A percentile compares a stretch with the other conserved stretches of the same genome.
Conservation (phyloP, 2,329 filamentous ascomycete genomes). For the Ceratocystis eucalypticola region DNA sequence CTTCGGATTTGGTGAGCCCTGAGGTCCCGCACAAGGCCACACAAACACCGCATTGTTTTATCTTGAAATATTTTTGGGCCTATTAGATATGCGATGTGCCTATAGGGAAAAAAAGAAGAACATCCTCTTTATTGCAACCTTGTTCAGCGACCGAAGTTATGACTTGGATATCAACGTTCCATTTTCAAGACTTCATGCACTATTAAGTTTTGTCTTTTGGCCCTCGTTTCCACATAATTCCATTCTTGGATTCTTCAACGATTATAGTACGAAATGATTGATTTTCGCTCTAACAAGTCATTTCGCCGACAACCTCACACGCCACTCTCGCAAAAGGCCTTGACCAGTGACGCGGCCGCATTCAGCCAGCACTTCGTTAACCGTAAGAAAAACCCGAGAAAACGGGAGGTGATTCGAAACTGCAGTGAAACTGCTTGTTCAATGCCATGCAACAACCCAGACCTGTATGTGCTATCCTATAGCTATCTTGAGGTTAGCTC, state of each 20-base stretch:
- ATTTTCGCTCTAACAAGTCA: not conserved
- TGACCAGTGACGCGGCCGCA: not conserved
- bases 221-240: not conserved
- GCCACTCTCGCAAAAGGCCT: not conserved
- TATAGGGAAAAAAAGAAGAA: no score
- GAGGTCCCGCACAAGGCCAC: not conserved
- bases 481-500: not conserved
- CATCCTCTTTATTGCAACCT: no score
- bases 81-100: no score
- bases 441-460: not conserved
- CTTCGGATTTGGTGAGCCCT: not conserved
- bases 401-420: not conserved
- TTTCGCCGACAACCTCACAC: not conserved
- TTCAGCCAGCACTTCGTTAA: conserved; percentile 7
- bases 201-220: not conserved
- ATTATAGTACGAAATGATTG: not conserved
- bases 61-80: no score
- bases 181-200: not conserved
- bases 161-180: no score
- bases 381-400: not conserved
- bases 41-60: not conserved
- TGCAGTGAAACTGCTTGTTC: not conserved
- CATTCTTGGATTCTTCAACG: not conserved
- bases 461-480: not conserved
- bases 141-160: no score